A percentile compares a stretch with the other conserved stretches of the same genome.
Evolutionary conservation across 2,329 filamentous ascomycete species (phyloP).

Genomic region (Aspergillus jensenii): DNA sequence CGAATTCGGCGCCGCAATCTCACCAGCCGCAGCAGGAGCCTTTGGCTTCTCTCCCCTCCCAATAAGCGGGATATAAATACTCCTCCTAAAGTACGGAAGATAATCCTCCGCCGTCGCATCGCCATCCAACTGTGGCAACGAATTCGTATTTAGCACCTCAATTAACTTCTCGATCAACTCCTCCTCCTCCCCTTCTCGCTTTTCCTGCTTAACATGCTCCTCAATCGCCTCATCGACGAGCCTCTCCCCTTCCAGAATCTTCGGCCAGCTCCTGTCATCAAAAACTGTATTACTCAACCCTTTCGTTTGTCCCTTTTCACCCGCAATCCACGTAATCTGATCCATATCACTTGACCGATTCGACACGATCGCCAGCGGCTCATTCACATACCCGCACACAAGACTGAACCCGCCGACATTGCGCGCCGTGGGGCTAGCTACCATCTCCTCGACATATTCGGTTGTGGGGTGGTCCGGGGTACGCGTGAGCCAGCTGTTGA

Average conservation of each 20-base stretch:
- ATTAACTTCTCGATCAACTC: conserved; percentile 54
- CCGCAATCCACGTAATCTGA: conserved; percentile 53
- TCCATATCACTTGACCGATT: conserved; percentile 58
- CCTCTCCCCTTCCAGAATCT: conserved; percentile 59
- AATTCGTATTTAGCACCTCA: conserved; percentile 54
- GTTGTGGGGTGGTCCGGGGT: conserved; percentile 40
- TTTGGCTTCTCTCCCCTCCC: conserved; percentile 46
- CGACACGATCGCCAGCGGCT: conserved; percentile 59
- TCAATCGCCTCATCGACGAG: conserved; percentile 52
- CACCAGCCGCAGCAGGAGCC: background rate
- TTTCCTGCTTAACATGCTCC: conserved; percentile 42
- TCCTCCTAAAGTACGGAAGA: conserved; percentile 56
- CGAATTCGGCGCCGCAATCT: background rate
- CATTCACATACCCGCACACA: conserved; percentile 56
- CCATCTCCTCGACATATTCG: conserved; percentile 54
- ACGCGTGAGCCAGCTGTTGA: conserved; percentile 58
- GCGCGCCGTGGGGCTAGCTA: conserved; percentile 54
- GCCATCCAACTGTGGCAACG: conserved; percentile 51
- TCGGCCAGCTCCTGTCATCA: conserved; percentile 61
- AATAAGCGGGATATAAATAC: conserved; percentile 61
- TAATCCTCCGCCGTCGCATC: conserved; percentile 55
- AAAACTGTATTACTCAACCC: conserved; percentile 63
- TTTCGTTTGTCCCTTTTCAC: conserved; percentile 51
- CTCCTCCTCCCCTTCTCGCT: conserved; percentile 42
- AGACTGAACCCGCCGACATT: conserved; percentile 65